Evolutionary conservation across 2,329 filamentous ascomycete species (phyloP).

Genomic region (Talaromyces sp.): DNA sequence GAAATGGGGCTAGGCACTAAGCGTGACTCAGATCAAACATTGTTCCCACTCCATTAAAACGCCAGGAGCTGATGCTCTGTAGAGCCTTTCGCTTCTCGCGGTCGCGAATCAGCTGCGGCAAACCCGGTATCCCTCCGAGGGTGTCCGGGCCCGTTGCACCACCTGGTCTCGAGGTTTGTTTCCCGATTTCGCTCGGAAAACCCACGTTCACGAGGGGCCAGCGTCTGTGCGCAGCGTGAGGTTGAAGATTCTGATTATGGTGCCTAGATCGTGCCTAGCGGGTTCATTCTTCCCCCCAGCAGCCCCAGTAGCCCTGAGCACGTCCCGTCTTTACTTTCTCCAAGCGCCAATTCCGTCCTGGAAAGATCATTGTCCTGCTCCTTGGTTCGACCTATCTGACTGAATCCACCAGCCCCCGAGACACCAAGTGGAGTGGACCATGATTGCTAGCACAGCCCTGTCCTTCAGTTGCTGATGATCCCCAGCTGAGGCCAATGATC

Average conservation of each 20-base stretch:
- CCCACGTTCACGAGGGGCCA: slow-evolving; percentile 7
- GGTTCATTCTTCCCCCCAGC: slow-evolving; percentile 4
- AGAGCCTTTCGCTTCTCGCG: background rate
- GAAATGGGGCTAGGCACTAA: background rate
- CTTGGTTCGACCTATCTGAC: slow-evolving; percentile 5
- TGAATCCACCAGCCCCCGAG: slow-evolving; percentile 9
- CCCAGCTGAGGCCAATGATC: slow-evolving; percentile 18
- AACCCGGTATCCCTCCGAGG: slow-evolving; percentile 11
- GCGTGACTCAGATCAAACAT: slow-evolving; percentile 5
- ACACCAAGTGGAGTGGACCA: slow-evolving; percentile 1
- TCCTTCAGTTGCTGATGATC: slow-evolving; percentile 13
- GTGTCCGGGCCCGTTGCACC: slow-evolving; percentile 12
- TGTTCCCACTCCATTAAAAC: background rate
- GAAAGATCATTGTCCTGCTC: background rate
- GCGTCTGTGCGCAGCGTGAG: slow-evolving; percentile 21
- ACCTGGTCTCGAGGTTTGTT: slow-evolving; percentile 15
- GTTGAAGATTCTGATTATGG: slow-evolving; percentile 16
- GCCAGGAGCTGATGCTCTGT: background rate
- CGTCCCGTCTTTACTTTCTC: slow-evolving; percentile 5
- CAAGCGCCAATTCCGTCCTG: slow-evolving; percentile 13
- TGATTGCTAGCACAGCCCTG: slow-evolving; percentile 10
- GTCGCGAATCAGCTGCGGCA: background rate
- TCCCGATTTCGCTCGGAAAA: slow-evolving; percentile 18
- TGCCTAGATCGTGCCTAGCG: slow-evolving; percentile 26
- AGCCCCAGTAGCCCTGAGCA: slow-evolving; percentile 1